Conservation (phyloP, 495 filamentous ascomycete species). For the Neurospora cerealis region DNA sequence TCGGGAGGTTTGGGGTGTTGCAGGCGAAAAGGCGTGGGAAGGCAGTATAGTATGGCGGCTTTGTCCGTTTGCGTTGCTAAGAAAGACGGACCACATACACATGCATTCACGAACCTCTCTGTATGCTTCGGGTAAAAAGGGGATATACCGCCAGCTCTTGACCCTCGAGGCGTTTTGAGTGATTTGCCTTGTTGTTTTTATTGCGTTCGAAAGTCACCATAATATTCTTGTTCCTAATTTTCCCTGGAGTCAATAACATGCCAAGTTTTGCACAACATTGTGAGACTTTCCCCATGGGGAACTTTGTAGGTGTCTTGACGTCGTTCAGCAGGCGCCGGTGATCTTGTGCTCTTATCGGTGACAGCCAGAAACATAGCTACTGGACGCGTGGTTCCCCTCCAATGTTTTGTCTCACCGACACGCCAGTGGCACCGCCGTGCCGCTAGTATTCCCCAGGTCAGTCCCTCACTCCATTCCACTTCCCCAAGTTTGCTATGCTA, state of each 20-base stretch:
- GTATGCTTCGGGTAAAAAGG: neutral
- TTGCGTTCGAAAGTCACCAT: constrained; percentile 6
- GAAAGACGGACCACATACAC: constrained; percentile 1
- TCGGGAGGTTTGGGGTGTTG: constrained; percentile 1
- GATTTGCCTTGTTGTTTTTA: constrained; percentile 4
- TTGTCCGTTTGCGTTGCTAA: constrained; percentile 11
- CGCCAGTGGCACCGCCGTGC: neutral
- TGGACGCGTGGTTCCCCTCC: neutral
- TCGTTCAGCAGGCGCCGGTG: neutral
- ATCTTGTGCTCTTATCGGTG: neutral
- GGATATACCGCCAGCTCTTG: constrained; percentile 16
- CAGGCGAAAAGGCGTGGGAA: constrained; percentile 1
- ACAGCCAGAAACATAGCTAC: neutral
- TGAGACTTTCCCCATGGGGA: neutral
- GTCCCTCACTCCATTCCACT: neutral
- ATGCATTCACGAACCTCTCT: constrained; percentile 9
- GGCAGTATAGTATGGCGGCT: constrained; percentile 4
- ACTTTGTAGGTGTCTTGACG: neutral
- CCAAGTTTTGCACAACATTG: constrained; percentile 10
- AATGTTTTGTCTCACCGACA: neutral
- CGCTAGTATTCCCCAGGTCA: neutral
- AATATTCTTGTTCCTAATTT: constrained; percentile 19
- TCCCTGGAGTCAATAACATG: constrained; percentile 18
- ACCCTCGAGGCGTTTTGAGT: constrained; percentile 16
- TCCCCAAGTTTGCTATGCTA: neutral